Evolutionary conservation across 2,329 filamentous ascomycete genomes (phyloP).

Genomic region (Phaeoacremonium minimum): DNA sequence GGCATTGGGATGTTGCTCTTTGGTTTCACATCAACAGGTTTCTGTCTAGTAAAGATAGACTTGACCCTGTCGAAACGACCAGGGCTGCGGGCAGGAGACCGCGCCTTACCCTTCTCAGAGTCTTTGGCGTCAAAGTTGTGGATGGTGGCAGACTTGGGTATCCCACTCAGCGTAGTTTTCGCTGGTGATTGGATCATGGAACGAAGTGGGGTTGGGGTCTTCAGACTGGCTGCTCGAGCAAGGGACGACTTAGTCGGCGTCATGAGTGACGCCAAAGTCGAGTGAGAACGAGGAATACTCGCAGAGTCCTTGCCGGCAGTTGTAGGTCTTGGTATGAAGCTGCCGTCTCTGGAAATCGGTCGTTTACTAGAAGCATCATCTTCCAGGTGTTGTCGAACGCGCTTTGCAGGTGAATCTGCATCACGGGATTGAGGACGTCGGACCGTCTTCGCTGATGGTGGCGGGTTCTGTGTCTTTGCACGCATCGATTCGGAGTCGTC

Average conservation of each 20-base stretch:
- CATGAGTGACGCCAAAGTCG: slow-evolving; percentile 54
- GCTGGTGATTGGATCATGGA: slow-evolving; percentile 49
- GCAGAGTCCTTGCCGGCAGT: slow-evolving; percentile 31
- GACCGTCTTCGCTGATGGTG: slow-evolving; percentile 20
- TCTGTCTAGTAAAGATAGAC: slow-evolving; percentile 48
- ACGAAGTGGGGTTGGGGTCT: slow-evolving; percentile 39
- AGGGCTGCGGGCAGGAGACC: slow-evolving; percentile 39
- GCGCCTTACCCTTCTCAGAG: slow-evolving; percentile 25
- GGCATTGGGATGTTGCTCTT: slow-evolving; percentile 46
- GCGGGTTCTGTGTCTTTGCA: slow-evolving; percentile 31
- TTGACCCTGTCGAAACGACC: slow-evolving; percentile 51
- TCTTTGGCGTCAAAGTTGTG: slow-evolving; percentile 31
- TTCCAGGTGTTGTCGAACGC: slow-evolving; percentile 59
- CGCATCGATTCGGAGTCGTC: slow-evolving; percentile 51
- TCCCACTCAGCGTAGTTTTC: slow-evolving; percentile 37
- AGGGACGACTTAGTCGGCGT: slow-evolving; percentile 78
- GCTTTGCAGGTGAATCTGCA: slow-evolving; percentile 56
- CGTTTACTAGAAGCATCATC: slow-evolving; percentile 68
- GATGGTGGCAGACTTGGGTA: slow-evolving; percentile 48
- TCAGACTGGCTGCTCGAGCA: slow-evolving; percentile 53
- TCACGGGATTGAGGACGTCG: slow-evolving; percentile 19
- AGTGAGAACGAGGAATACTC: slow-evolving; percentile 35
- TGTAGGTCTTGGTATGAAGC: slow-evolving; percentile 45
- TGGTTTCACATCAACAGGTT: slow-evolving; percentile 28
- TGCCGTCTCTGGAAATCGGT: slow-evolving; percentile 49